These are phyloP conservation scores for Pichia phayaonensis DNA, from an alignment of 805 yeast genomes.

Conservation along the genomic window DNA sequence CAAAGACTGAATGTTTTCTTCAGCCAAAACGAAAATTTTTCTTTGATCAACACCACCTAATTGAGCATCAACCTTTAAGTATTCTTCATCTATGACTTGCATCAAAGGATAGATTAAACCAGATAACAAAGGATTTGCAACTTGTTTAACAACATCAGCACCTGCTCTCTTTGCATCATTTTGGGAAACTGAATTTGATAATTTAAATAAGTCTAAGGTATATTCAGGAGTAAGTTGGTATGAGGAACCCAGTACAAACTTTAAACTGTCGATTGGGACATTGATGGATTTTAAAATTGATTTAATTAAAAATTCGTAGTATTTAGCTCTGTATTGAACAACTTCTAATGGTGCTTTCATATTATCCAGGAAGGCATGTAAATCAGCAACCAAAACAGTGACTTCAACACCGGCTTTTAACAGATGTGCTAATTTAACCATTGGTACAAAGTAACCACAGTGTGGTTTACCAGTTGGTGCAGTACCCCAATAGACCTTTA, in stretches of 20 bases:
- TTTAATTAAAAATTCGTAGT: constrained; percentile 79
- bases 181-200: constrained; percentile 80
- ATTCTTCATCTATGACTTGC: constrained; percentile 97
- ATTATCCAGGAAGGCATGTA: constrained; percentile 95
- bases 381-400: constrained; percentile 83
- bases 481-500: constrained; percentile 96
- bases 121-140: constrained; percentile 82
- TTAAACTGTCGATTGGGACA: constrained; percentile 85
- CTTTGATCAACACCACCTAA: constrained; percentile 99
- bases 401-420: constrained; percentile 95
- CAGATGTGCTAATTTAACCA: constrained; percentile 93
- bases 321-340: constrained; percentile 80
- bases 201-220: constrained; percentile 81
- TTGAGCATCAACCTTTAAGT: constrained; percentile 82
- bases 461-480: constrained; percentile 99
- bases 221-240: constrained; percentile 75
- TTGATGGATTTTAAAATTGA: constrained; percentile 78
- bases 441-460: constrained; percentile 97
- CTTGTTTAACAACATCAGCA: constrained; percentile 98
- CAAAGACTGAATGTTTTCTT: constrained; percentile 76
- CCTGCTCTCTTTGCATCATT: constrained; percentile 98
- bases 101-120: constrained; percentile 96
- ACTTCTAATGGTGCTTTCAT: constrained; percentile 97
- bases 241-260: constrained; percentile 81
- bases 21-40: constrained; percentile 94